Conservation (phyloP, 768 basidiomycete species). For the Collybia sordida region DNA sequence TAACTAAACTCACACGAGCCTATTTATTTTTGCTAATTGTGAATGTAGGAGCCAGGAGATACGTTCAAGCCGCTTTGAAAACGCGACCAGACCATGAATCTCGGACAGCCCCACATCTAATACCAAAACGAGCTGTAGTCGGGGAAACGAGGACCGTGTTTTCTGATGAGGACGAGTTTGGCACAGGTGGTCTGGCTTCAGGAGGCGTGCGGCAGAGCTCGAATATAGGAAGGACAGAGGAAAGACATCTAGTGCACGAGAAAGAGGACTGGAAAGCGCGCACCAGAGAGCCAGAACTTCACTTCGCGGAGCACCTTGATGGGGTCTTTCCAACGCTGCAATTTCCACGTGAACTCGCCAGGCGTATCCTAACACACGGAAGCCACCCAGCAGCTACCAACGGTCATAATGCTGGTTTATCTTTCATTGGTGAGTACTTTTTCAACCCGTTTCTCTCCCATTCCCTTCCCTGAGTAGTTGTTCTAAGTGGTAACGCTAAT, state of each 20-base stretch:
- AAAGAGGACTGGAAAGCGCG: constrained; percentile 8
- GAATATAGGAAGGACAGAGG: constrained; percentile 6
- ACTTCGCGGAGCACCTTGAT: constrained; percentile 56
- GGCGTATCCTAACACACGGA: constrained; percentile 73
- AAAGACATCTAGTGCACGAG: not conserved
- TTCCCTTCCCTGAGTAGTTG: not conserved
- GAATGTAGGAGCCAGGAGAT: constrained; percentile 21
- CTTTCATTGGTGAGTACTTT: constrained; percentile 64
- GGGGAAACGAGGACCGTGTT: constrained; percentile 2
- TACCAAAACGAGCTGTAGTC: constrained; percentile 3
- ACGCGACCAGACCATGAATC: constrained; percentile 17
- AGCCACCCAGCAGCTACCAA: constrained; percentile 66
- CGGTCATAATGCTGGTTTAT: constrained; percentile 72
- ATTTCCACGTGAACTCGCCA: constrained; percentile 71
- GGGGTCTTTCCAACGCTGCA: constrained; percentile 62
- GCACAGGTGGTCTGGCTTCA: not conserved
- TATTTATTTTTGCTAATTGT: not conserved
- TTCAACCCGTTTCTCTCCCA: not conserved
- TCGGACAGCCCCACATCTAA: constrained; percentile 12
- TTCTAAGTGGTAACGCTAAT: not conserved
- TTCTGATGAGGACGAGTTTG: constrained; percentile 10
- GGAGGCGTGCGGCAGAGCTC: constrained; percentile 1
- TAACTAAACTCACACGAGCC: constrained; percentile 6
- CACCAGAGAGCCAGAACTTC: constrained; percentile 18
- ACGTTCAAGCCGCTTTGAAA: constrained; percentile 25